These are phyloP conservation scores for Amniculicola lignicola DNA, from an alignment of 495 filamentous ascomycete species.

Conservation along the genomic window DNA sequence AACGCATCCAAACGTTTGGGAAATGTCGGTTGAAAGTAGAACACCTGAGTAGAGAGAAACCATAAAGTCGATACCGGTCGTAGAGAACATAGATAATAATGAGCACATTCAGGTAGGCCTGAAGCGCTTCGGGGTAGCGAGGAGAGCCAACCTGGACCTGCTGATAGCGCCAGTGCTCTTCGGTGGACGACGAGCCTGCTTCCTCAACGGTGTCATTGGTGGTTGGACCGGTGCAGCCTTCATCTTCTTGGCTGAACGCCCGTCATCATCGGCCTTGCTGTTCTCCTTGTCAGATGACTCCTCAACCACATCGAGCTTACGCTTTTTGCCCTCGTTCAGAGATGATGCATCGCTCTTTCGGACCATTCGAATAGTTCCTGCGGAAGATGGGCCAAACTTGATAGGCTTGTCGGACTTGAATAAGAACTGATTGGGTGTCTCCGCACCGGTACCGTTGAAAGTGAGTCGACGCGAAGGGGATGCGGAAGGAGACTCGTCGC, in stretches of 20 bases:
- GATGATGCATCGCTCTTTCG: conserved; percentile 27
- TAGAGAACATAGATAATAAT: too few species aligned
- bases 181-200: conserved; percentile 21
- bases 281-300: conserved; percentile 33
- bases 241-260: conserved; percentile 37
- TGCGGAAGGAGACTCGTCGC: not conserved
- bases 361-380: conserved; percentile 32
- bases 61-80: too few species aligned
- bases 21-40: too few species aligned
- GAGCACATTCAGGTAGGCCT: too few species aligned
- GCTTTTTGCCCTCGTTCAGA: conserved; percentile 37
- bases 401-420: conserved; percentile 40
- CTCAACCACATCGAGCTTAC: conserved; percentile 36
- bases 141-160: conserved; percentile 39
- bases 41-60: too few species aligned
- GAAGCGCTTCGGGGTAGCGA: conserved; percentile 39
- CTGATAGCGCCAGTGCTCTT: conserved; percentile 32
- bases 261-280: conserved; percentile 25
- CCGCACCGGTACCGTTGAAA: conserved; percentile 22
- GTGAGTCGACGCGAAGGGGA: conserved; percentile 27
- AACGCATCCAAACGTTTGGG: not conserved
- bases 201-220: conserved; percentile 29
- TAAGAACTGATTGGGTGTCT: conserved; percentile 38
- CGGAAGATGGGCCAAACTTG: conserved; percentile 32
- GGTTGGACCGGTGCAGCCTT: conserved; percentile 16